Evolutionary conservation across 441 rosid species (phyloP), one percentile per base, ranked within the genome.

Genomic region (Pelargonium cotyledonis): DNA sequence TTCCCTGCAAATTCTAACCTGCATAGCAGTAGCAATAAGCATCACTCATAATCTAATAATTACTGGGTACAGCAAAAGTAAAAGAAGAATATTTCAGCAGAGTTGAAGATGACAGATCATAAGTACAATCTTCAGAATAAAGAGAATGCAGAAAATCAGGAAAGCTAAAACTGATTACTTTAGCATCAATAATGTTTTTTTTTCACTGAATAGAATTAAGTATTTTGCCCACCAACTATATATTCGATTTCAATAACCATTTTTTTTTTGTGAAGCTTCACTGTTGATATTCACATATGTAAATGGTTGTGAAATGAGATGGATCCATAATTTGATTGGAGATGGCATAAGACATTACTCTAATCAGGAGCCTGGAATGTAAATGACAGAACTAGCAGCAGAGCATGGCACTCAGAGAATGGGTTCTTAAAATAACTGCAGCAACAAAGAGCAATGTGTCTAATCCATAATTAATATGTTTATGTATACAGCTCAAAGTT

Each of bases 1-100:
- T 8, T 70, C 77, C 12, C 70, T 69, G 63, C 77, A 75, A 38
- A 75, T 69, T 41, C 77, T 75, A 64, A 75, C 77, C 77, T 74
- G 72, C 40, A 65, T n/a, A 43, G 43, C 6, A 21, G 43, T 12
- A 64, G 47, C 38, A 44, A 31, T 31, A 40, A 65, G 55, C 68
- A 65, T 21, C 55, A 65, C 26, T 16, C 31, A 5, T n/a, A 26
- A 62, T 5, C 5, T 14, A 5, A 10, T 5, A 61, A 9, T 26
- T 2, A 8, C 1, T 0, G 61, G 5, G 62, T 49, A 1, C 9
- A 57, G 7, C 5, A 11, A 29, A 7, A 57, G 12, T 18, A 57
- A 57, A 57, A 57, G 26, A 2, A 18, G 19, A 57, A 23, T 18
- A 6, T 41, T 41, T n/a, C 46, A 41, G 46, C 46, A 41, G 46